phyloP scores from a whole-genome alignment of 2,329 filamentous ascomycete genomes.

The Sphaerulina musiva region DNA sequence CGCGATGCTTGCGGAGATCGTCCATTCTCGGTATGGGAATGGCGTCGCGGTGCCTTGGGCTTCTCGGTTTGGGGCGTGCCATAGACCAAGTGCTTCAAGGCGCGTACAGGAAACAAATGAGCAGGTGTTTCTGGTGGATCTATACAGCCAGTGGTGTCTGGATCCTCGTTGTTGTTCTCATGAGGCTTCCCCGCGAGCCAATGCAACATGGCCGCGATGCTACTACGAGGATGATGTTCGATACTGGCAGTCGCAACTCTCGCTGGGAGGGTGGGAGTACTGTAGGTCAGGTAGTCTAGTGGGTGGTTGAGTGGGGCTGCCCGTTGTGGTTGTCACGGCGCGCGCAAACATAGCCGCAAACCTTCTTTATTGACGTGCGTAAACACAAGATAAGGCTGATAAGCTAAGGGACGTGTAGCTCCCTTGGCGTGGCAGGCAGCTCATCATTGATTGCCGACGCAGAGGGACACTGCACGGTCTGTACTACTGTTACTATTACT shows the following conservation, averaged over 20 bases:
- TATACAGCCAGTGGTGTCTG: constrained; percentile 38
- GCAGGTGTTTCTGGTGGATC: constrained; percentile 60
- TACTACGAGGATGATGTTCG: background rate
- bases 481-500: no score
- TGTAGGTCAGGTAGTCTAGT: background rate
- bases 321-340: no score
- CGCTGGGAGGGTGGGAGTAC: background rate
- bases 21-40: constrained; percentile 28
- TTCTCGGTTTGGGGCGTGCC: constrained; percentile 53
- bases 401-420: no score
- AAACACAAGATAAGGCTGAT: no score
- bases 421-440: no score
- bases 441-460: no score
- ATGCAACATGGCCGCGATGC: constrained; percentile 27
- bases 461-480: no score
- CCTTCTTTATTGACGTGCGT: no score
- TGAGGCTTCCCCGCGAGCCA: constrained; percentile 33
- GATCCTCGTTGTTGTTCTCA: constrained; percentile 23
- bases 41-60: constrained; percentile 25
- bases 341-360: no score
- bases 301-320: background rate
- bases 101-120: constrained; percentile 60
- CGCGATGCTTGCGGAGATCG: constrained; percentile 21
- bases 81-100: constrained; percentile 59
- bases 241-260: background rate